A percentile compares a stretch with the other conserved stretches of the same genome.
These are phyloP conservation scores for Chlorencoelia australis DNA, from an alignment of 2,329 filamentous ascomycete genomes.

Conservation along the genomic window DNA sequence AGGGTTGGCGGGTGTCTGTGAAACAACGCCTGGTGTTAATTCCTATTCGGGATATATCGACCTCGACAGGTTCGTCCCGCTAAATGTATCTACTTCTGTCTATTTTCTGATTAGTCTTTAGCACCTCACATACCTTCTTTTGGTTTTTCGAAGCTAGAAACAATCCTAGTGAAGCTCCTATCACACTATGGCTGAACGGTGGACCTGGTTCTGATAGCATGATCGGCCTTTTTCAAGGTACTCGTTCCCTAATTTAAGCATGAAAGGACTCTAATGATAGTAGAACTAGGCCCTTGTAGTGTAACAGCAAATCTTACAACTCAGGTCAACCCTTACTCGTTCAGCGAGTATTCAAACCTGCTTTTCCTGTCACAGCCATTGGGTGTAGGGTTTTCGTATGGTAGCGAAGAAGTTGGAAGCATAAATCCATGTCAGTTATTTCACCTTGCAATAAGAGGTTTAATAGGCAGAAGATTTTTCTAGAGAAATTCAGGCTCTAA, in stretches of 20 bases:
- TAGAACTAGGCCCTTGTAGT: slow-evolving; percentile 32
- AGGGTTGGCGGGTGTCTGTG: slow-evolving; percentile 23
- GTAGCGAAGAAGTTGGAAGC: slow-evolving; percentile 27
- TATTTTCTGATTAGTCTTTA: too few relatives aligned
- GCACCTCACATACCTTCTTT: slow-evolving; percentile 33
- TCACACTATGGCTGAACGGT: slow-evolving; percentile 44
- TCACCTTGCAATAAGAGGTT: too few relatives aligned
- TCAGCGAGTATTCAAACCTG: slow-evolving; percentile 47
- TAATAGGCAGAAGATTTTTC: too few relatives aligned
- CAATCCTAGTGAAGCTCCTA: slow-evolving; percentile 34
- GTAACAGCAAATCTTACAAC: slow-evolving; percentile 25
- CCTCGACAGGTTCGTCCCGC: slow-evolving; percentile 12
- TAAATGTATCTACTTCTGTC: too few relatives aligned
- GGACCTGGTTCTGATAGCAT: slow-evolving; percentile 42
- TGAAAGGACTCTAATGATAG: neutral
- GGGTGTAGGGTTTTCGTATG: slow-evolving; percentile 57
- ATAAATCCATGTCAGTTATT: slow-evolving; percentile 17
- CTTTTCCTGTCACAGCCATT: slow-evolving; percentile 48
- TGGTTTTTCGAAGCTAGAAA: slow-evolving; percentile 43
- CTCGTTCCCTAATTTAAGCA: neutral
- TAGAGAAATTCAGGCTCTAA: too few relatives aligned
- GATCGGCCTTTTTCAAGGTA: slow-evolving; percentile 40
- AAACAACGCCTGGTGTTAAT: slow-evolving; percentile 22
- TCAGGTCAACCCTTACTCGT: slow-evolving; percentile 46
- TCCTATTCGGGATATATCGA: slow-evolving; percentile 24